These are phyloP conservation scores for Paratinospora sagittata DNA, from an alignment of 164 flowering plant genomes.

Conservation along the genomic window DNA sequence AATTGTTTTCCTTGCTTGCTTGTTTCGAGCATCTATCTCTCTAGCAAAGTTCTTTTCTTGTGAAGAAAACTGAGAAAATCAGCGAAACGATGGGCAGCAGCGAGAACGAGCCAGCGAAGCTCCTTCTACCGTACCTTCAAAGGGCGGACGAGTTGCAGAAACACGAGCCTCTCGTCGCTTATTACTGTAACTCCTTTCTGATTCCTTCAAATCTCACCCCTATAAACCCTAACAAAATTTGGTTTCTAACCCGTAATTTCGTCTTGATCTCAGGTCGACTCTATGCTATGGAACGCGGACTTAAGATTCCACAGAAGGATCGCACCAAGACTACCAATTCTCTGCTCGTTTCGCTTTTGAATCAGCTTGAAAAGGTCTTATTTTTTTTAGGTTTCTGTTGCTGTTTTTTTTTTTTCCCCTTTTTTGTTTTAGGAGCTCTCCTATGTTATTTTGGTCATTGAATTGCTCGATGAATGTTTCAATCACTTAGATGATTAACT, in stretches of 20 bases:
- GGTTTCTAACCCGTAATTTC: not conserved
- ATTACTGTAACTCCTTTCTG: constrained; percentile 61
- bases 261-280: constrained; percentile 57
- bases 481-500: no score
- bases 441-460: not conserved
- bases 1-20: not conserved
- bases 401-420: no score
- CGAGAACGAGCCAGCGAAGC: constrained; percentile 84
- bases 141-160: constrained; percentile 95
- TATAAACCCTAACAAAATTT: not conserved
- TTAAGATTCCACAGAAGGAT: constrained; percentile 66
- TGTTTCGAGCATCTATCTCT: not conserved
- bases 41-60: not conserved
- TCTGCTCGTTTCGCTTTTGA: constrained; percentile 79
- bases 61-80: not conserved
- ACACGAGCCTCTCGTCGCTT: constrained; percentile 95
- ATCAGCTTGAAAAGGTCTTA: constrained; percentile 87
- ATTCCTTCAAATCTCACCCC: not conserved
- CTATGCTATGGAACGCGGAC: constrained; percentile 92
- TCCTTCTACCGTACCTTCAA: constrained; percentile 84
- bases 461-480: no score
- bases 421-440: not conserved
- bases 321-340: constrained; percentile 84
- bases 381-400: not conserved
- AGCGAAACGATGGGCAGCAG: constrained; percentile 42